phyloP scores from a whole-genome alignment of 2,329 filamentous ascomycete genomes.

The Capronia coronata region DNA sequence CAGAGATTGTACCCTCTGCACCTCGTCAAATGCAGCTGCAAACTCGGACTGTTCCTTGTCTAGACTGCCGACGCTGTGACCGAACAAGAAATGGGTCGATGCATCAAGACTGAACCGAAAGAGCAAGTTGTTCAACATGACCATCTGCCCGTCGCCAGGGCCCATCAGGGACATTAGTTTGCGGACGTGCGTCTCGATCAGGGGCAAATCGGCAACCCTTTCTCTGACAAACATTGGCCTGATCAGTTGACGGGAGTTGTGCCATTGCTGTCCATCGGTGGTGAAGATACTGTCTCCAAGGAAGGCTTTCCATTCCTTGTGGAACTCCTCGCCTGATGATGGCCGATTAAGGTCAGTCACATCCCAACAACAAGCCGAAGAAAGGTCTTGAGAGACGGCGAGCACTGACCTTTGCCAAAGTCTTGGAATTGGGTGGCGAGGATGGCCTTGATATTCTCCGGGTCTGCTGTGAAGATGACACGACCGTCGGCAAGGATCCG shows the following conservation, averaged over 20 bases:
- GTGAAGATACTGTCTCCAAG: slow-evolving; percentile 79
- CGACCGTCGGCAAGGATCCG: slow-evolving; percentile 35
- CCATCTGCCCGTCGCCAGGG: slow-evolving; percentile 37
- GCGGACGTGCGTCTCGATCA: slow-evolving; percentile 74
- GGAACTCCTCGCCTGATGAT: slow-evolving; percentile 47
- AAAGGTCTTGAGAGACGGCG: slow-evolving; percentile 41
- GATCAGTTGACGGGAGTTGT: slow-evolving; percentile 73
- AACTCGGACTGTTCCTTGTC: slow-evolving; percentile 62
- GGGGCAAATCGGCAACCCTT: slow-evolving; percentile 72
- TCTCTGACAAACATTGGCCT: slow-evolving; percentile 83
- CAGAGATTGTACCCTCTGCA: slow-evolving; percentile 66
- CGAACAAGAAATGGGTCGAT: slow-evolving; percentile 78
- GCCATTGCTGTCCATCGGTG: slow-evolving; percentile 75
- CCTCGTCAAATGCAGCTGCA: slow-evolving; percentile 72
- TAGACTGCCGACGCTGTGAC: slow-evolving; percentile 60
- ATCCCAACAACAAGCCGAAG: neutral
- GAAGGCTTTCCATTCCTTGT: slow-evolving; percentile 68
- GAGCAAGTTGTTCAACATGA: slow-evolving; percentile 71
- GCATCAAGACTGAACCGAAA: slow-evolving; percentile 79
- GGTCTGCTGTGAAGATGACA: slow-evolving; percentile 70
- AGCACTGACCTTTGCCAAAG: slow-evolving; percentile 63
- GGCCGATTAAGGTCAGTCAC: neutral
- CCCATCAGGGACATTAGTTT: slow-evolving; percentile 63
- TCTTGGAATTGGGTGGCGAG: slow-evolving; percentile 81
- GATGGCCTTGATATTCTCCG: slow-evolving; percentile 85